Base-by-base conservation (phyloP, 306 rosid species). In the Psophocarpus tetragonolobus region DNA sequence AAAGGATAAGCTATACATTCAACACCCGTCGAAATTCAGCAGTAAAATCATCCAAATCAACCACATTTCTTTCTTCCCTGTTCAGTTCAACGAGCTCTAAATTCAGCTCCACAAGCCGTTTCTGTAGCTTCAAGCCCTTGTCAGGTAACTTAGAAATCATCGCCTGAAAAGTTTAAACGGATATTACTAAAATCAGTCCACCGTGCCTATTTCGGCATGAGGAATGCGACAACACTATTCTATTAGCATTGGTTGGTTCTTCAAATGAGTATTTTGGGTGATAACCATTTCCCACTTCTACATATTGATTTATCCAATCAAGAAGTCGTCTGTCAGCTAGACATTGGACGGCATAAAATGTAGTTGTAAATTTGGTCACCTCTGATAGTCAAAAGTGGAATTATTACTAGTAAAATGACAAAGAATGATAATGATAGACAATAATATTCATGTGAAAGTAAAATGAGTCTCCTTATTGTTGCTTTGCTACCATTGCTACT, bases 101-200 rank as follows among this genome's bases (percentile, higher is more conserved):
- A 70, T 85, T 88, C 80, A 95, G 74, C 51, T 80, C 90, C 12
- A 2, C 84, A 26, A 95, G 84, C 57, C 82, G 87, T 75, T 77
- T 91, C 20, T 42, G 42, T 33, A 92, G 77, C 71, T 91, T 95
- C 65, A 76, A 87, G 21, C 97, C 98, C 68, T 73, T 81, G 79
- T 92, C 98, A 5, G 97, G 97, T 84, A 95, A 89, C 72, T 80
- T 92, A 48, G 89, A 88, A 74, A 91, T 27, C 85, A 89, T 51
- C 7, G 23, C 93, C 98, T 95, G 86, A 72, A n/a, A 76, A 30
- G 32, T 50, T 63, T 63, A 54, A 30, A 66, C 23, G 44, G 33
- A 11, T 30, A 76, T 14, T 14, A 71, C 27, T 3, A 11, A 36
- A 26, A 35, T 68, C 72, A 79, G 57, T 82, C 21, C 33, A 32